A percentile compares a stretch with the other conserved stretches of the same genome.
Evolutionary conservation across 371 early-diverging fungal genomes (phyloP).

Genomic region (Entomophthora muscae): DNA sequence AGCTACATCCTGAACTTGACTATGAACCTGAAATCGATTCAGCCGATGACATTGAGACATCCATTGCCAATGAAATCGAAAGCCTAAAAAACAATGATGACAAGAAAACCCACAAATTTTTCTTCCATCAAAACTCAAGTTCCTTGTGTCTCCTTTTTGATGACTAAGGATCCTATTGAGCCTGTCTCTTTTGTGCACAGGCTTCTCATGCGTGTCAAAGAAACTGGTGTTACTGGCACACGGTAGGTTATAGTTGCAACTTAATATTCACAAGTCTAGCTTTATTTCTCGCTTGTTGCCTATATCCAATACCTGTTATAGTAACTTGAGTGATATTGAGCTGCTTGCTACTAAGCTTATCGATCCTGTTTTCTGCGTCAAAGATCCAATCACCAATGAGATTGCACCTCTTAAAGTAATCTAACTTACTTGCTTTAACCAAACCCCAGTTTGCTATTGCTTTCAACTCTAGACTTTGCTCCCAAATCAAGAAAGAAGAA

Average conservation of each 20-base stretch:
- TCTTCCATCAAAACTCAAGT: neutral
- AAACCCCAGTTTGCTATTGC: constrained; percentile 40
- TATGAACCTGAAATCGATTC: neutral
- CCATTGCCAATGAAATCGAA: neutral
- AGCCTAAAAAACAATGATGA: neutral
- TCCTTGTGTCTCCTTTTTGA: neutral
- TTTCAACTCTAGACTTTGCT: constrained; percentile 40
- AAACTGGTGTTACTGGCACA: constrained; percentile 32
- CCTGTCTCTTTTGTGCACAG: constrained; percentile 36
- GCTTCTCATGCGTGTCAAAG: constrained; percentile 34
- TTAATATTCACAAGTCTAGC: constrained; percentile 11
- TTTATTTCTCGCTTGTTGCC: constrained; percentile 43
- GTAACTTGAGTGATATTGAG: constrained; percentile 36
- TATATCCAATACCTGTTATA: constrained; percentile 33
- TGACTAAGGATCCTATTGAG: constrained; percentile 18
- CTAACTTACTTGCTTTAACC: neutral
- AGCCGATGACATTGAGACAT: neutral
- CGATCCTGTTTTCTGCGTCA: constrained; percentile 28
- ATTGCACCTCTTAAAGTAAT: neutral
- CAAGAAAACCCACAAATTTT: neutral
- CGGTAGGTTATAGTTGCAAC: constrained; percentile 19
- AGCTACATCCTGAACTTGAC: constrained; percentile 5
- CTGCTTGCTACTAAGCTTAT: constrained; percentile 27
- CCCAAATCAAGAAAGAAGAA: constrained; percentile 29
- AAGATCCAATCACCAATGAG: constrained; percentile 13